phyloP scores from a whole-genome alignment of 129 eudicot genomes.

The Flaveria ramosissima region DNA sequence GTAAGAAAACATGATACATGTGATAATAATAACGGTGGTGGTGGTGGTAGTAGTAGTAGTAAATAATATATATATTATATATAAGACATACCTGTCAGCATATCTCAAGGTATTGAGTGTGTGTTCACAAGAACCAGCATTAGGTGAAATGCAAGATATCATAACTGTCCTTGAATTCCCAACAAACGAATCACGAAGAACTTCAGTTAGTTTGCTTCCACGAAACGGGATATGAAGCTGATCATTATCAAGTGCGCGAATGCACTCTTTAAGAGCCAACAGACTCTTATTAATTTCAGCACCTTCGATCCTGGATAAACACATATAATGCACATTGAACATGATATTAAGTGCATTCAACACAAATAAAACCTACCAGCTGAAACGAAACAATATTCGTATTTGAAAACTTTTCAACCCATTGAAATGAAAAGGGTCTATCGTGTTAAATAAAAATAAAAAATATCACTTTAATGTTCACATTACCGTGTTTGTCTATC shows the following conservation, averaged over 20 bases:
- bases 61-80: not conserved
- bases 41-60: not conserved
- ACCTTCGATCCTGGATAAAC: constrained; percentile 77
- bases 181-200: constrained; percentile 95
- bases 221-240: constrained; percentile 96
- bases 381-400: not conserved
- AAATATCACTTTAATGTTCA: not conserved
- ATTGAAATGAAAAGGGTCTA: not conserved
- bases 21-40: not conserved
- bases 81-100: constrained; percentile 67
- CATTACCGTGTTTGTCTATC: constrained; percentile 90
- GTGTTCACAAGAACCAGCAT: constrained; percentile 94
- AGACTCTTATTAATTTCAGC: constrained; percentile 97
- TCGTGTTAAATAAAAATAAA: not conserved
- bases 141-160: constrained; percentile 95
- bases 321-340: not conserved
- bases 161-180: constrained; percentile 94
- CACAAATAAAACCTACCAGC: constrained; percentile 13
- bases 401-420: not conserved
- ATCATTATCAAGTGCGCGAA: constrained; percentile 95
- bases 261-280: constrained; percentile 94
- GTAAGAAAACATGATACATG: not conserved
- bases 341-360: not conserved
- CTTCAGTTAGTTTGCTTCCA: constrained; percentile 96
- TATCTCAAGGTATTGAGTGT: constrained; percentile 92